Base-by-base conservation (phyloP, 495 filamentous ascomycete genomes). In the Xylaria sp. region DNA sequence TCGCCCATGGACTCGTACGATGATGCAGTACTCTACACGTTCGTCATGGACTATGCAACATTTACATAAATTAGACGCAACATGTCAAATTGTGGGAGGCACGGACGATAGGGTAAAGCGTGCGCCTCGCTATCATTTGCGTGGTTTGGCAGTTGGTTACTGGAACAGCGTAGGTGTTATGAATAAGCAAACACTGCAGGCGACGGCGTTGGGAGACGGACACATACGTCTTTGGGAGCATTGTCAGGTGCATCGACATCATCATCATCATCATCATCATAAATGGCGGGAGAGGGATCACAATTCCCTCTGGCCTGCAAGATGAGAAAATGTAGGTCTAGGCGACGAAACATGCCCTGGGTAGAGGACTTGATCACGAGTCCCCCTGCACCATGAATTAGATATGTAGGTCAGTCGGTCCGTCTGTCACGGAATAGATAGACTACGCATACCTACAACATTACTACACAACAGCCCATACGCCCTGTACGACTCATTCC, bases 141-240 rank as follows among this genome's bases (percentile, higher is more conserved):
- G 53, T 29, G 33, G 53, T n/a, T 57, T 37, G 31, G 31, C 17
- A 59, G 57, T 21, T n/a, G 57, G 33, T 37, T 37, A 35, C n/a
- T 59, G 19, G 11, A 59, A 5, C 9, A 59, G 57, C 11, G 14
- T 59, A 59, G 11, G 52, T 6, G 70, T 57, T 12, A 33, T 61
- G 61, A 17, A 46, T n/a, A 26, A 35, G 40, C n/a, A 26, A 35
- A 26, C n/a, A 35, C 43, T 21, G 15, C 67, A 61, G 29, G 44
- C 43, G 55, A 61, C 52, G 65, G 65, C 52, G 65, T 67, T 33
- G 7, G 19, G 46, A 55, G 48, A 44, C 11, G 64, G 35, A 40
- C 26, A 1, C 41, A 21, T 48, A 33, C 21, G 37, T 35, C 7
- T 44, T 62, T 43, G 21, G 59, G 12, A 21, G 31, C 58, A 21